phyloP scores from a whole-genome alignment of 305 asterid genomes.

The Striga hermonthica region DNA sequence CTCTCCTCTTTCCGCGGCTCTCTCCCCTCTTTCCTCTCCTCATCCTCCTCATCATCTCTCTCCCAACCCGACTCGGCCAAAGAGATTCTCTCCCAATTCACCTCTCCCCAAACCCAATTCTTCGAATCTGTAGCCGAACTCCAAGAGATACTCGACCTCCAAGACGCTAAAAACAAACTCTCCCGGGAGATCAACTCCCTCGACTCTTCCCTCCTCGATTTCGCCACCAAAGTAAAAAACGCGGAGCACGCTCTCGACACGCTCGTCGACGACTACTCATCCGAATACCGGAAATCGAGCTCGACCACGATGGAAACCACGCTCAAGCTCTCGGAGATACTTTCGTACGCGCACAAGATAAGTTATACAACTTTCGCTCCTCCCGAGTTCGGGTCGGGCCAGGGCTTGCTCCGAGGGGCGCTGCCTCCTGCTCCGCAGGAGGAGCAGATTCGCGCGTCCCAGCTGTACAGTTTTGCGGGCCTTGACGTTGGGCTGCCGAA shows the following conservation, averaged over 20 bases:
- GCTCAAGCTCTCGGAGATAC: constrained; percentile 63
- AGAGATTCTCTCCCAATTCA: constrained; percentile 59
- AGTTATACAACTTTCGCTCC: constrained; percentile 97
- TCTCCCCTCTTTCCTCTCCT: constrained; percentile 63
- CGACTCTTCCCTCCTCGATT: constrained; percentile 62
- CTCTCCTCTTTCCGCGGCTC: constrained; percentile 65
- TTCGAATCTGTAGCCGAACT: constrained; percentile 82
- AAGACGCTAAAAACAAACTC: constrained; percentile 71
- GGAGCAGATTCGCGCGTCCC: constrained; percentile 94
- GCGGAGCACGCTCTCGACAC: constrained; percentile 72
- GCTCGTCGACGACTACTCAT: constrained; percentile 68
- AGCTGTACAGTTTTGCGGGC: constrained; percentile 58
- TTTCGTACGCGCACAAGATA: constrained; percentile 74
- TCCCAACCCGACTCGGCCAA: constrained; percentile 41
- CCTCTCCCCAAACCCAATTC: constrained; percentile 63
- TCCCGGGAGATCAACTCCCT: constrained; percentile 54
- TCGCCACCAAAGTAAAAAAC: constrained; percentile 72
- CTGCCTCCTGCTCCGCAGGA: constrained; percentile 97
- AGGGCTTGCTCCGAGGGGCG: constrained; percentile 75
- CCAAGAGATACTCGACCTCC: constrained; percentile 86
- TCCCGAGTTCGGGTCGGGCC: constrained; percentile 82
- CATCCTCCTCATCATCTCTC: constrained; percentile 47
- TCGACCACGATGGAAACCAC: constrained; percentile 56
- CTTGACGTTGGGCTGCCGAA: constrained; percentile 80
- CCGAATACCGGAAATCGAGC: constrained; percentile 47